Percentiles rank a stretch among this genome's conserved stretches.
phyloP scores from a whole-genome alignment of 106 monocot genomes.

The Gastrodia elata region DNA sequence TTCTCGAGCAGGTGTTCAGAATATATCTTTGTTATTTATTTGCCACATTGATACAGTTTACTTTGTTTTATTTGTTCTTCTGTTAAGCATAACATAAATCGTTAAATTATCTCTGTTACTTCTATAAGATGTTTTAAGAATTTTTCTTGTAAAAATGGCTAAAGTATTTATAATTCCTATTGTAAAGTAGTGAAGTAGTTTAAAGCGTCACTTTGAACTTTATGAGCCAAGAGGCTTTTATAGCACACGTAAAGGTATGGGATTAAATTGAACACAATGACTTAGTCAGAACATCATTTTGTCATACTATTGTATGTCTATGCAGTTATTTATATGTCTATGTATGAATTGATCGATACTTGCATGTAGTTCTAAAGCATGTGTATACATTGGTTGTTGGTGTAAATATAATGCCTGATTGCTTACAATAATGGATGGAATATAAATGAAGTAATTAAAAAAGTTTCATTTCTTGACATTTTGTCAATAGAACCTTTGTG shows the following conservation, averaged over 20 bases:
- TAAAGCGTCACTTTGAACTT: too few relatives aligned
- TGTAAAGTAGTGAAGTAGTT: too few relatives aligned
- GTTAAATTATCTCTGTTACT: too few relatives aligned
- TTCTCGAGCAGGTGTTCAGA: constrained; percentile 72
- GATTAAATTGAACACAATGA: too few relatives aligned
- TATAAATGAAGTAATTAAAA: neutral
- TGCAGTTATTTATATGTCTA: neutral
- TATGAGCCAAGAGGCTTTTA: too few relatives aligned
- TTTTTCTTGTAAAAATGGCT: too few relatives aligned
- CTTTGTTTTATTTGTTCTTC: constrained; percentile 5
- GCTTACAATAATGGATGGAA: neutral
- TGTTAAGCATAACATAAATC: neutral
- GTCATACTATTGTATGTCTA: too few relatives aligned
- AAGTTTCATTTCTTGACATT: neutral
- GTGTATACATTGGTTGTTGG: neutral
- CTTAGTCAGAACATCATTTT: too few relatives aligned
- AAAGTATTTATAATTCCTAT: neutral
- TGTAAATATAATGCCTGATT: neutral
- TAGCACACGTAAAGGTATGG: too few relatives aligned
- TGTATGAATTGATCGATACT: neutral
- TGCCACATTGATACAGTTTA: neutral
- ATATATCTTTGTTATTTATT: neutral
- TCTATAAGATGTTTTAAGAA: too few relatives aligned
- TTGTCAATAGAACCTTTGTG: neutral
- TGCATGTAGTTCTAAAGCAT: neutral